phyloP scores from a whole-genome alignment of 768 basidiomycete species.

The Lactarius trivialis region DNA sequence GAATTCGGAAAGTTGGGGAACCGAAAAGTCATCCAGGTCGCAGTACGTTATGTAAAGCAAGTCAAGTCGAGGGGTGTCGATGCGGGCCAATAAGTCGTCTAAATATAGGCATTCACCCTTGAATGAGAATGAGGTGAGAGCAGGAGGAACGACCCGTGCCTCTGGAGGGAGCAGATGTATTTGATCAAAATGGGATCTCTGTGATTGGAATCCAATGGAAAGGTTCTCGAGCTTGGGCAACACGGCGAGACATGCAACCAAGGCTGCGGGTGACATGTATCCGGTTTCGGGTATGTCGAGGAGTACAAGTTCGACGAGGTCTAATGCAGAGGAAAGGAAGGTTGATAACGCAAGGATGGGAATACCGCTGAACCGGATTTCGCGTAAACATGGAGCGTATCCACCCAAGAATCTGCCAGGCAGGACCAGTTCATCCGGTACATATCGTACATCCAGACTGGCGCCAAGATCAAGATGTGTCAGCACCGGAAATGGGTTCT shows the following conservation, averaged over 20 bases:
- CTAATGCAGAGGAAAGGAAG: background rate
- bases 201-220: background rate
- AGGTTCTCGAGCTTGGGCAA: background rate
- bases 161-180: background rate
- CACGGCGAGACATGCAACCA: background rate
- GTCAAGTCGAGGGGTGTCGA: no score
- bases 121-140: background rate
- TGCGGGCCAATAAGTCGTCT: no score
- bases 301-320: background rate
- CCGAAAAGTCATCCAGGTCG: no score
- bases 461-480: background rate
- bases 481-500: background rate
- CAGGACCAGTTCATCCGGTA: background rate
- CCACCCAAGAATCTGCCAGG: background rate
- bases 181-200: background rate
- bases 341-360: background rate
- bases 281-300: background rate
- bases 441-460: background rate
- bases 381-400: background rate
- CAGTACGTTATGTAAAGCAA: no score
- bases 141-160: background rate
- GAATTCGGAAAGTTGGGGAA: background rate
- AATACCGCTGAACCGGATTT: background rate
- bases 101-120: no score
- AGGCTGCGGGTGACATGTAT: background rate